Base-by-base conservation (phyloP, 1,284 basidiomycete genomes). In the Cutaneotrichosporon cutaneum region DNA sequence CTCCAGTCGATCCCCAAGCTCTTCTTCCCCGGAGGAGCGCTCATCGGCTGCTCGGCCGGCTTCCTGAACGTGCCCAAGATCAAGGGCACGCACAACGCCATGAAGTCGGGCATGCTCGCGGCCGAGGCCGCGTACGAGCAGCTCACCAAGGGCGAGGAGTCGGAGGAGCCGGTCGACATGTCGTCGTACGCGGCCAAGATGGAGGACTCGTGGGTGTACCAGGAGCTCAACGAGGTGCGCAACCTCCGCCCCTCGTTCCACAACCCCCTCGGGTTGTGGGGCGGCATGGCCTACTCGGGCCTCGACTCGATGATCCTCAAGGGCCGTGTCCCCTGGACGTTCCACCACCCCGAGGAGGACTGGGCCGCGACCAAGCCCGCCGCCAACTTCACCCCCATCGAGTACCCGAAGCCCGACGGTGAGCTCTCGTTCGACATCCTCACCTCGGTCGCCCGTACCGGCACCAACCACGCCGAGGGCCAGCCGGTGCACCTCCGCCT, bases 61-160 rank as follows among this genome's bases (percentile, higher is more conserved):
- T 95, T 99, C 80, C 85, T 99, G 62, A 99, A 99, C 80, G 86
- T 97, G 16, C 90, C 94, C 44, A 99, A 98, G 82, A 99, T 99
- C 81, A 99, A 99, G 79, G 95, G 95, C n/a, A 96, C 94, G 0
- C 96, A 99, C 79, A 98, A 95, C 65, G 94, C 95, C n/a, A 98
- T 99, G 95, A 96, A 98, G 83, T 92, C 89, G 50, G 95, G 95
- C 22, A 98, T 98, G 88, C 83, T 98, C 22, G 95, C 94, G 36
- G 96, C 92, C 3, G 95, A 99, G 77, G 84, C 90, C 0, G 90
- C 91, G 0, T 92, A 85, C 70, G 84, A 88, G 9, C 86, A 86
- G 2, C 80, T 94, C 65, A 70, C 76, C 4, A 63, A 53, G 32
- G 56, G 54, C 16, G 66, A 68, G 30, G 65, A 67, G 56, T 55